Percentiles rank a stretch among this genome's conserved stretches.
Evolutionary conservation across 2,329 filamentous ascomycete species (phyloP).

Genomic region (Nectriaceae sp.): DNA sequence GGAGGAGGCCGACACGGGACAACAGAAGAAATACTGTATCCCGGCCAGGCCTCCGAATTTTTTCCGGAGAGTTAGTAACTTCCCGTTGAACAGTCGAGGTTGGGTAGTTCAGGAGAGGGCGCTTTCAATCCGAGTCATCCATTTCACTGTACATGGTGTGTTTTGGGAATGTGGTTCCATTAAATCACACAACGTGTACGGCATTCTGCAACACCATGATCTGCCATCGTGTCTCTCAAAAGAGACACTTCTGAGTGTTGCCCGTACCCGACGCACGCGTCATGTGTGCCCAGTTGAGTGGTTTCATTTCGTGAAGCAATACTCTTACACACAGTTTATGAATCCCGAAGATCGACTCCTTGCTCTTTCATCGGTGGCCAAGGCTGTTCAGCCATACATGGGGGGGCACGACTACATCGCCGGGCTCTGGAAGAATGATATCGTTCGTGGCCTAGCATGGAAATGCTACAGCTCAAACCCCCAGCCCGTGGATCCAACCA

Average conservation of each 20-base stretch:
- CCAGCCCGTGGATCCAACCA: not conserved
- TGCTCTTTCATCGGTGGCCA: not conserved
- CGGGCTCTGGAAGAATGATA: not conserved
- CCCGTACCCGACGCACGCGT: not conserved
- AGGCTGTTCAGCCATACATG: not conserved
- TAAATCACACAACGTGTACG: not conserved
- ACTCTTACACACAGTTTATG: not conserved
- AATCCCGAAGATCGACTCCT: not conserved
- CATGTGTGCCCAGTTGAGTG: conserved; percentile 2
- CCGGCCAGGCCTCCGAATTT: not conserved
- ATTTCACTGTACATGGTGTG: conserved; percentile 1
- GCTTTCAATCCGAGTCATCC: not conserved
- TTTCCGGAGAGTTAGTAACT: not conserved
- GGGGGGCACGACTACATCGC: conserved; percentile 1
- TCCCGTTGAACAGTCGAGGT: conserved; percentile 1
- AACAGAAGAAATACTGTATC: not conserved
- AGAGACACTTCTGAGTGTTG: conserved; percentile 2
- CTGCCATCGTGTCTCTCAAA: conserved; percentile 1
- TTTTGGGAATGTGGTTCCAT: conserved; percentile 1
- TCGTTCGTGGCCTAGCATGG: conserved; percentile 2
- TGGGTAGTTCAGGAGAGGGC: conserved; percentile 2
- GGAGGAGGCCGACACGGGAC: no score
- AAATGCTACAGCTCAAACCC: not conserved
- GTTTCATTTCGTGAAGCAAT: conserved; percentile 3
- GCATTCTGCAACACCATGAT: not conserved